Evolutionary conservation across 2,329 filamentous ascomycete species (phyloP), one percentile per base, ranked within the genome.

Genomic region (Diplodia sapinea): DNA sequence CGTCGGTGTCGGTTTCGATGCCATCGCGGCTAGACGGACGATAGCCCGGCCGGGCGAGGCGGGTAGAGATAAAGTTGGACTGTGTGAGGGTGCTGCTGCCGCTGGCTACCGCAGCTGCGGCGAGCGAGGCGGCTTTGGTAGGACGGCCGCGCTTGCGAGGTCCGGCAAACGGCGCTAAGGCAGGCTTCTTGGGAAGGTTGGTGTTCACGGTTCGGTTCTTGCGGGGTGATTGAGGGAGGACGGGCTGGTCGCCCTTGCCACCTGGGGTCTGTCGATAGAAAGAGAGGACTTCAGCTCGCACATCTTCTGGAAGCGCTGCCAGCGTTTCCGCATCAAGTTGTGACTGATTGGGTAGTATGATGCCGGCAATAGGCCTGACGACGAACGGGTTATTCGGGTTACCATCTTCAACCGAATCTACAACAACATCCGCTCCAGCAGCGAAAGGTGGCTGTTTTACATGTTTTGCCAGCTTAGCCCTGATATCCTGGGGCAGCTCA

Each of bases 261-360:
- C 50, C 20, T 8, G 57, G 66, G 13, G 38, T 29, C 23, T 68
- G 66, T 68, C 73, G 66, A 69, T 97, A 96, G 40, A 90, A 88
- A 2, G 87, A 89, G 9, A 97, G 79, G 0, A 98, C 83, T 78
- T 98, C 95, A 1, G 89, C 87, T 70, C 94, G 91, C 75, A 99
- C 88, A 70, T 97, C 93, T 47, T 91, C 88, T 0, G 95, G 95
- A 0, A 99, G 82, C 0, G 91, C 92, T 51, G 89, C 87, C 70
- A 98, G 90, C 1, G 93, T 91, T 51, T 94, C 92, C 0, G 88
- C 89, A 74, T 99, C 95, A 23, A 98, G 84, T 72, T 96, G 92
- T 0, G 93, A 90, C 31, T 92, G 88, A 1, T 82, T 83, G 2
- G 87, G 87, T 26, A 68, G 49, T 15, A 64, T 50, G 2, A 59